Conservation (phyloP, 139 green algal genomes). For the Micractinium sp. region DNA sequence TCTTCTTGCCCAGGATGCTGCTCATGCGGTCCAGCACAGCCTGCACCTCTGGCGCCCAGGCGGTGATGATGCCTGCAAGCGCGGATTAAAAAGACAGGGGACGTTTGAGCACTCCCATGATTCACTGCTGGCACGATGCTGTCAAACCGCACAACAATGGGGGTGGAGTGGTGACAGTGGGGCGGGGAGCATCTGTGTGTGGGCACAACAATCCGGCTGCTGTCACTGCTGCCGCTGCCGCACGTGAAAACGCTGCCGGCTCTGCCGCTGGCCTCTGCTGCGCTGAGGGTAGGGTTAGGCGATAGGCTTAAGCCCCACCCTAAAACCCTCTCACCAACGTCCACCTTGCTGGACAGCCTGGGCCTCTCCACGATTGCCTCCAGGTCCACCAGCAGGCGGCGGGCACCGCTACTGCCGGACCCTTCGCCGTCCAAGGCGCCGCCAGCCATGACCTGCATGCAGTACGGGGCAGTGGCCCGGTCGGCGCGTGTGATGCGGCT, state of each 20-base stretch:
- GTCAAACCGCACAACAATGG: not conserved
- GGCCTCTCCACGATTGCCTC: not conserved
- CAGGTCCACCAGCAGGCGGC: conserved; percentile 1
- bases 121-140: not conserved
- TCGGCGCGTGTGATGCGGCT: no score
- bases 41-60: not conserved
- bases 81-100: not conserved
- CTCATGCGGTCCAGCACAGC: conserved; percentile 13
- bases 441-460: no score
- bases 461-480: no score
- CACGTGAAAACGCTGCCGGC: not conserved
- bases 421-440: not conserved
- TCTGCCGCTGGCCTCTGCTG: not conserved
- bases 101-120: not conserved
- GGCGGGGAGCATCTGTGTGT: not conserved
- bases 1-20: conserved; percentile 12
- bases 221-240: not conserved
- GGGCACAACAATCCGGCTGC: not conserved
- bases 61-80: not conserved
- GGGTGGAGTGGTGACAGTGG: not conserved
- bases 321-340: not conserved
- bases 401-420: not conserved
- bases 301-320: no score
- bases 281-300: no score
- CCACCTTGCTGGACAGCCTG: not conserved